Percentiles rank a stretch among this genome's conserved stretches.
Conservation (phyloP, 2,329 filamentous ascomycete genomes). For the Fusarium tanahbumbuense region DNA sequence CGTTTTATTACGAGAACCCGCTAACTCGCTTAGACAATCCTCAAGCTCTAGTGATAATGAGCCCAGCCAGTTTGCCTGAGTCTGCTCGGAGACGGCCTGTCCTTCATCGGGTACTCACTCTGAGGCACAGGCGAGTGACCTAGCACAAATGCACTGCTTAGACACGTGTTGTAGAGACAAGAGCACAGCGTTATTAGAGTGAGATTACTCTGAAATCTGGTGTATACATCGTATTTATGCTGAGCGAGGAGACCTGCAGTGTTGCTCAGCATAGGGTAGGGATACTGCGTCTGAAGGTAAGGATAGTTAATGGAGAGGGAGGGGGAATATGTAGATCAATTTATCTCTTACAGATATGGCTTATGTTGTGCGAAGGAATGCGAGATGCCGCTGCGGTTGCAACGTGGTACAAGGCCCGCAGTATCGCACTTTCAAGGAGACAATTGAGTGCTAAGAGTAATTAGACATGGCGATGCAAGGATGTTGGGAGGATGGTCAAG, state of each 20-base stretch:
- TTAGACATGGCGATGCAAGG: conserved; percentile 6
- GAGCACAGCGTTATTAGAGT: conserved; percentile 20
- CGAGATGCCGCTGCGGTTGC: conserved; percentile 41
- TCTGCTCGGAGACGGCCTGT: conserved; percentile 25
- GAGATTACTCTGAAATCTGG: conserved; percentile 13
- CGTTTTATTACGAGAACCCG: conserved; percentile 27
- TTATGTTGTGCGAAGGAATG: conserved; percentile 32
- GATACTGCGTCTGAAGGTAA: neutral
- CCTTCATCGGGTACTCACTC: conserved; percentile 34
- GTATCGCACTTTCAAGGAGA: conserved; percentile 21
- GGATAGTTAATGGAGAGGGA: neutral
- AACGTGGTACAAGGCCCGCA: conserved; percentile 35
- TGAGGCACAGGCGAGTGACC: conserved; percentile 33
- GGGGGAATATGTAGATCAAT: conserved; percentile 11
- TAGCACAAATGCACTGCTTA: conserved; percentile 20
- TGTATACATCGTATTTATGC: conserved; percentile 6
- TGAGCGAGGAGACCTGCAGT: conserved; percentile 7
- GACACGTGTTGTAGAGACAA: conserved; percentile 39
- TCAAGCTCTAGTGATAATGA: conserved; percentile 13
- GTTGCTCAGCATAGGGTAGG: neutral
- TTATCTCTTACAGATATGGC: conserved; percentile 30
- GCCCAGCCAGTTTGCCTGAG: conserved; percentile 25
- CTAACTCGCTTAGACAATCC: conserved; percentile 41
- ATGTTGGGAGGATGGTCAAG: neutral
- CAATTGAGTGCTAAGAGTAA: conserved; percentile 8